These are phyloP conservation scores for Cardiospermum halicacabum DNA, from an alignment of 345 rosid genomes.

Conservation along the genomic window DNA sequence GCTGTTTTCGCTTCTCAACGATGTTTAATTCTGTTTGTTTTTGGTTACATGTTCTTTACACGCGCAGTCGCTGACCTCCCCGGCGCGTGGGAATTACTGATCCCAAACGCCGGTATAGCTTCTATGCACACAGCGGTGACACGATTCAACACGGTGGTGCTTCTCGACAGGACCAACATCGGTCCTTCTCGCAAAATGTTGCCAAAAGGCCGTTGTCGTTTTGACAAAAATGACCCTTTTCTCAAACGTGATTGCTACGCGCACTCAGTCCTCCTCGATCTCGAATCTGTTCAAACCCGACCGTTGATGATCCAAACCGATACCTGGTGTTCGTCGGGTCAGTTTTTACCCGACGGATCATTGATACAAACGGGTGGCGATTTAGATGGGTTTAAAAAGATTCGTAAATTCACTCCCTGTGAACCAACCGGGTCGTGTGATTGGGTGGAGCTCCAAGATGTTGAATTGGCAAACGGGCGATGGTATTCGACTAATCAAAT, in stretches of 20 bases:
- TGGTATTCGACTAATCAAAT: slow-evolving; percentile 75
- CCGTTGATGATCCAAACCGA: slow-evolving; percentile 64
- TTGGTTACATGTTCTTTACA: not conserved
- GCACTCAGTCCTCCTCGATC: slow-evolving; percentile 53
- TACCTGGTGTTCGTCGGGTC: slow-evolving; percentile 83
- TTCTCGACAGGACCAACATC: slow-evolving; percentile 80
- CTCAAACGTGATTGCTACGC: slow-evolving; percentile 79
- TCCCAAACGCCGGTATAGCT: slow-evolving; percentile 71
- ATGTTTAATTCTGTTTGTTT: slow-evolving; percentile 6
- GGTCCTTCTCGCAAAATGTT: slow-evolving; percentile 69
- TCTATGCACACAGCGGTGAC: slow-evolving; percentile 98
- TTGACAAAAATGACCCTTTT: slow-evolving; percentile 39
- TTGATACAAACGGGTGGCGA: slow-evolving; percentile 78
- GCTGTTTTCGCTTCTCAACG: slow-evolving; percentile 6
- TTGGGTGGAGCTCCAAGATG: slow-evolving; percentile 60
- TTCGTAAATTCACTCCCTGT: slow-evolving; percentile 56
- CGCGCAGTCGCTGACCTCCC: slow-evolving; percentile 48
- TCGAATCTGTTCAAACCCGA: slow-evolving; percentile 43
- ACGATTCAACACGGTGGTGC: slow-evolving; percentile 88
- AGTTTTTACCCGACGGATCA: slow-evolving; percentile 62
- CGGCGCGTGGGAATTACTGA: slow-evolving; percentile 76
- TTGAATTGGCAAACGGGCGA: slow-evolving; percentile 41
- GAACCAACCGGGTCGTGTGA: slow-evolving; percentile 39
- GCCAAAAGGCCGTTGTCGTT: slow-evolving; percentile 54
- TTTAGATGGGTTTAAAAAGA: slow-evolving; percentile 45